Percentiles rank a stretch among this genome's conserved stretches.
phyloP scores from a whole-genome alignment of 495 filamentous ascomycete species.

The Peziza echinospora region DNA sequence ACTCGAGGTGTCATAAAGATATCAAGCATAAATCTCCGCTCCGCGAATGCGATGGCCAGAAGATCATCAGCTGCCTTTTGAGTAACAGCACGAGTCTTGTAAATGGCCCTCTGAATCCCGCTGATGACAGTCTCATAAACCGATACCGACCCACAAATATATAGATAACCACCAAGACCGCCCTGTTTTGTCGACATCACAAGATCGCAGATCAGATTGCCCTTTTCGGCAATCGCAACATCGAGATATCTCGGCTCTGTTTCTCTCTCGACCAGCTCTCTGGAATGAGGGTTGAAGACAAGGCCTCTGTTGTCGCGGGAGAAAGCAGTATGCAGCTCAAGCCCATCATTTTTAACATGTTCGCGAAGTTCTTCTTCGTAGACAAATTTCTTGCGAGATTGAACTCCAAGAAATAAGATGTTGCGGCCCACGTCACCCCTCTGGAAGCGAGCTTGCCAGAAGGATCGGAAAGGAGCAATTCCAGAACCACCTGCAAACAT shows the following conservation, averaged over 20 bases:
- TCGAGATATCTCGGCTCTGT: slow-evolving; percentile 32
- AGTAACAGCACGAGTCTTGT: slow-evolving; percentile 27
- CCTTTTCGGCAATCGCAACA: slow-evolving; percentile 27
- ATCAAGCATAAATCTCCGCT: slow-evolving; percentile 32
- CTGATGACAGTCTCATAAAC: slow-evolving; percentile 32
- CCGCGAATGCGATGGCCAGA: slow-evolving; percentile 29
- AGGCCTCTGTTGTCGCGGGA: slow-evolving; percentile 27
- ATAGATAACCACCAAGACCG: slow-evolving; percentile 29
- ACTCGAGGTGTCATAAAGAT: slow-evolving; percentile 34
- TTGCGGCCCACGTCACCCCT: slow-evolving; percentile 23
- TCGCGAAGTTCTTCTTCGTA: slow-evolving; percentile 30
- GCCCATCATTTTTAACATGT: slow-evolving; percentile 26
- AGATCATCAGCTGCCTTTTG: slow-evolving; percentile 27
- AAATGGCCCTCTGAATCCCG: slow-evolving; percentile 29
- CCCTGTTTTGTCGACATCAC: slow-evolving; percentile 33
- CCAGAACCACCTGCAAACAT: slow-evolving; percentile 32
- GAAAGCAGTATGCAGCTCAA: slow-evolving; percentile 30
- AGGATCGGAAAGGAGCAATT: slow-evolving; percentile 31
- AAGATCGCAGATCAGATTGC: slow-evolving; percentile 26
- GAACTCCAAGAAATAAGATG: slow-evolving; percentile 29
- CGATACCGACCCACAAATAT: slow-evolving; percentile 31
- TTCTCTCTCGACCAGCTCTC: slow-evolving; percentile 25
- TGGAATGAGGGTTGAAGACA: slow-evolving; percentile 22
- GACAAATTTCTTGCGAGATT: slow-evolving; percentile 29
- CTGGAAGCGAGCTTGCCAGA: slow-evolving; percentile 26